Evolutionary conservation across 1,284 basidiomycete species (phyloP).

Genomic region (Irpex sp.): DNA sequence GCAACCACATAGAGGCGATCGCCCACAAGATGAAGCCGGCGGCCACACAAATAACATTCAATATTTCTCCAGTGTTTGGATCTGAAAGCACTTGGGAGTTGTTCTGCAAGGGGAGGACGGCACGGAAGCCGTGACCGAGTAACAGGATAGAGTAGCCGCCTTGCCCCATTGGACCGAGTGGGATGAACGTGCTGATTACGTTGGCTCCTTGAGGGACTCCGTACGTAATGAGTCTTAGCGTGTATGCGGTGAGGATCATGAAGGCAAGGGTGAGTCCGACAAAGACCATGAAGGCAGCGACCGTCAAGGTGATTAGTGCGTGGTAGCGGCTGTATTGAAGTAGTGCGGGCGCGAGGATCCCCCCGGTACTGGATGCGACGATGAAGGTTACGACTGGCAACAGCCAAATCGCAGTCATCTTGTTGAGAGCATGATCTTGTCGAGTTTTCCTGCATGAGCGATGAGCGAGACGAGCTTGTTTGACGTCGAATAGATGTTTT

Average conservation of each 20-base stretch:
- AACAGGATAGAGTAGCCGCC: slow-evolving; percentile 55
- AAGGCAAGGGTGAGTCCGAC: slow-evolving; percentile 48
- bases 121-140: slow-evolving; percentile 40
- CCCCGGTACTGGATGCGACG: slow-evolving; percentile 58
- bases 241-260: slow-evolving; percentile 44
- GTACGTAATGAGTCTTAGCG: slow-evolving; percentile 37
- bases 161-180: slow-evolving; percentile 35
- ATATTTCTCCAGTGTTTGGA: slow-evolving; percentile 28
- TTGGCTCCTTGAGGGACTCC: slow-evolving; percentile 31
- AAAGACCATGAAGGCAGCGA: slow-evolving; percentile 45
- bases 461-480: not conserved
- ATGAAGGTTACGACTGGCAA: slow-evolving; percentile 62
- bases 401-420: slow-evolving; percentile 52
- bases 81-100: slow-evolving; percentile 22
- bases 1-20: slow-evolving; percentile 42
- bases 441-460: slow-evolving; percentile 41
- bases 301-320: slow-evolving; percentile 45
- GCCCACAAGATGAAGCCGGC: slow-evolving; percentile 41
- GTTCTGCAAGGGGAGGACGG: slow-evolving; percentile 33
- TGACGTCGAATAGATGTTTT: not conserved
- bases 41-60: slow-evolving; percentile 36
- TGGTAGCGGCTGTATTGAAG: slow-evolving; percentile 31
- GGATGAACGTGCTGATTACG: slow-evolving; percentile 27
- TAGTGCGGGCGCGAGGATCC: slow-evolving; percentile 44
- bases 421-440: slow-evolving; percentile 46